Conservation (phyloP, 768 basidiomycete genomes). For the Harrya chromipes region DNA sequence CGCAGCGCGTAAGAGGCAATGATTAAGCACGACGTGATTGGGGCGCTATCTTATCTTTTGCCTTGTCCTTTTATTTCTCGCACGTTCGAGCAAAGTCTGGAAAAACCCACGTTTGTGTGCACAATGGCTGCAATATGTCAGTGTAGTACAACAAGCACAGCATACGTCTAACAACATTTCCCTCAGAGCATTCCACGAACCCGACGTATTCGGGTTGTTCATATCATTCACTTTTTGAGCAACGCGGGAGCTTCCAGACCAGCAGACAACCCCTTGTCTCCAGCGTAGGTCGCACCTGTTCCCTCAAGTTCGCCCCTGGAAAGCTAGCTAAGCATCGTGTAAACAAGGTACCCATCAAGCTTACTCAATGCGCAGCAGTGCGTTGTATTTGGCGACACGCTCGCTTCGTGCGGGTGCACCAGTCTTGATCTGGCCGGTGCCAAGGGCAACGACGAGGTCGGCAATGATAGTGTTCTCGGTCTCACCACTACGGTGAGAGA, state of each 20-base stretch:
- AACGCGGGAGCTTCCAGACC: constrained; percentile 73
- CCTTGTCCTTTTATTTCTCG: too few relatives aligned
- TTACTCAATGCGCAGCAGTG: constrained; percentile 86
- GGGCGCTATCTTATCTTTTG: constrained; percentile 25
- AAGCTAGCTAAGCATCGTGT: background rate
- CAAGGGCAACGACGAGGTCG: constrained; percentile 91
- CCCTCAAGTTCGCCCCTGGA: constrained; percentile 71
- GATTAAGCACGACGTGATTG: constrained; percentile 20
- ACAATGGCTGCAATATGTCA: constrained; percentile 19
- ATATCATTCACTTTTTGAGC: constrained; percentile 52
- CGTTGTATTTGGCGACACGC: constrained; percentile 95
- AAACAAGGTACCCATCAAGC: constrained; percentile 25
- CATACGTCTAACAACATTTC: constrained; percentile 14
- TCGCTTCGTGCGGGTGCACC: constrained; percentile 95
- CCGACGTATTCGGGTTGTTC: constrained; percentile 2
- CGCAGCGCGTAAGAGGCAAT: constrained; percentile 14
- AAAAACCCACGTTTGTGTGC: constrained; percentile 14
- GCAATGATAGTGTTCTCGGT: constrained; percentile 97
- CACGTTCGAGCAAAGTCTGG: constrained; percentile 6
- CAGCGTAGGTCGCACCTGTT: constrained; percentile 67
- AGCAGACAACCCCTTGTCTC: constrained; percentile 73
- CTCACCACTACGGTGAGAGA: constrained; percentile 98
- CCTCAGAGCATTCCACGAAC: constrained; percentile 4
- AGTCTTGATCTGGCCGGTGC: constrained; percentile 95
- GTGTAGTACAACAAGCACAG: constrained; percentile 24